Evolutionary conservation across 2,329 filamentous ascomycete genomes (phyloP), one percentile per base, ranked within the genome.

Genomic region (Beauveria scarabaeidicola): DNA sequence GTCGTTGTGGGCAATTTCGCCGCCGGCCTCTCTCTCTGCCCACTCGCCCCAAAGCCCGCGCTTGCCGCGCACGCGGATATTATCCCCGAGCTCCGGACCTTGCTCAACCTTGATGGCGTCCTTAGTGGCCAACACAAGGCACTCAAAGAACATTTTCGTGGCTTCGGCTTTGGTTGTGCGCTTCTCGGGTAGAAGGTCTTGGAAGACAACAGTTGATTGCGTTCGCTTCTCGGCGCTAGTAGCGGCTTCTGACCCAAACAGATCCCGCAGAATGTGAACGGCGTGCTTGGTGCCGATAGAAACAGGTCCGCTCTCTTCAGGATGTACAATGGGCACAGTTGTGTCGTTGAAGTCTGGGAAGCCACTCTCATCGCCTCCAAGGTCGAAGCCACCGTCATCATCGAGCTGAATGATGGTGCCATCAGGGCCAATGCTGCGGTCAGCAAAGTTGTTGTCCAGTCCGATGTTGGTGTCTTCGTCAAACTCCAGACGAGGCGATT

Each of bases 61-160:
- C 82, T 99, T 99, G 61, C 89, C 91, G 65, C 91, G 82, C 61
- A 99, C 89, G 61, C 87, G 82, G 68, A 99, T 90, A 15, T 88
- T 83, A 3, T 86, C 89, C 53, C 92, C 92, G 27, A 97, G 82
- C 41, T 81, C 82, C 63, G 86, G 78, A 52, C 83, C 82, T 74
- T 99, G 94, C 71, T 97, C 93, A 27, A 97, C 91, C 75, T 96
- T 96, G 75, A 99, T 89, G 29, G 94, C 94, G 71, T 99, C 94
- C 77, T 99, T 99, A 46, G 94, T 99, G 5, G 93, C 94, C 51
- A 99, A 81, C 3, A 99, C 94, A 25, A 99, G 80, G 58, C 94
- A 88, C 75, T 99, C 94, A 68, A 99, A 99, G 78, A 99, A 99
- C 91, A 99, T 97, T 81, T 97, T 97, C 47, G 94, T 99, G 0